A percentile compares a stretch with the other conserved stretches of the same genome.
Conservation (phyloP, 371 early-diverging fungal species). For the Entomophthora muscae region DNA sequence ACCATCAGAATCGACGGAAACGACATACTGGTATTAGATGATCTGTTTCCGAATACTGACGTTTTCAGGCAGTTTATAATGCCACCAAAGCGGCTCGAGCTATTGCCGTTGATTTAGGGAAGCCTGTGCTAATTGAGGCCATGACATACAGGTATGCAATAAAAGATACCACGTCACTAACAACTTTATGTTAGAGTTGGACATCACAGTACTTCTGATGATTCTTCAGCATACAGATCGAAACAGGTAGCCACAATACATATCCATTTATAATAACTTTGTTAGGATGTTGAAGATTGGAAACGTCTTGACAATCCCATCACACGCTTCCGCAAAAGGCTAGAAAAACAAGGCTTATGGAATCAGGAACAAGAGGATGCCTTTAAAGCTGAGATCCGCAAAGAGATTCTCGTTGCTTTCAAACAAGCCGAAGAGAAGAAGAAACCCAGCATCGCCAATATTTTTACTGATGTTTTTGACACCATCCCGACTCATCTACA, state of each 20-base stretch:
- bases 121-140: conserved; percentile 89
- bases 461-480: conserved; percentile 93
- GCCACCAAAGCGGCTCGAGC: conserved; percentile 71
- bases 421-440: conserved; percentile 64
- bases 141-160: conserved; percentile 67
- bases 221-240: conserved; percentile 84
- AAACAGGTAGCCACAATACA: no score
- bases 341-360: conserved; percentile 79
- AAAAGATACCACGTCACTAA: not conserved
- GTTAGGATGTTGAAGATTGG: conserved; percentile 80
- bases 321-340: conserved; percentile 70
- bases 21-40: conserved; percentile 51
- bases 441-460: conserved; percentile 64
- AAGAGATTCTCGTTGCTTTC: conserved; percentile 59
- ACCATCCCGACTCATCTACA: conserved; percentile 50
- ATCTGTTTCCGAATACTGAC: conserved; percentile 4
- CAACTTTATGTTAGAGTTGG: conserved; percentile 26
- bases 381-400: conserved; percentile 32
- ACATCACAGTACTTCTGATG: conserved; percentile 95
- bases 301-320: conserved; percentile 77
- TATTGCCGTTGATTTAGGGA: conserved; percentile 54
- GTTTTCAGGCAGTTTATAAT: conserved; percentile 64
- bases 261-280: no score
- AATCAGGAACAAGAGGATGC: conserved; percentile 49
- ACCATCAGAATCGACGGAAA: conserved; percentile 95